Percentiles rank a stretch among this genome's conserved stretches.
phyloP scores from a whole-genome alignment of 2,329 filamentous ascomycete species.

The Fonsecaea monophora region DNA sequence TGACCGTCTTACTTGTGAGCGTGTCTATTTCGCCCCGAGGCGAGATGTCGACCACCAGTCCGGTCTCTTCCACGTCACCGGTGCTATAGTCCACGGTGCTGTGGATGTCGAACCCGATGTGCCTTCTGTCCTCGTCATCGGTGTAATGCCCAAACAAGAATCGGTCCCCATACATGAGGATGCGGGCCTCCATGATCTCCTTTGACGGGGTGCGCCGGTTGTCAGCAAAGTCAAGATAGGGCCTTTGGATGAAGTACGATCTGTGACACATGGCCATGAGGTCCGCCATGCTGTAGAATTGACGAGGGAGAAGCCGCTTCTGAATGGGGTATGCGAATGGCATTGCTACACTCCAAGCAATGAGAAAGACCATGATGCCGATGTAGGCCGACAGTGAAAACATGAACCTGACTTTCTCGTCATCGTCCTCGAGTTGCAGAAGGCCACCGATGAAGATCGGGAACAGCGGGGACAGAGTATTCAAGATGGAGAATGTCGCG shows the following conservation, averaged over 20 bases:
- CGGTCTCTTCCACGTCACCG: conserved; percentile 6
- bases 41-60: conserved; percentile 6
- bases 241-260: conserved; percentile 8
- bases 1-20: not conserved
- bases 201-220: conserved; percentile 16
- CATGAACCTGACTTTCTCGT: conserved; percentile 9
- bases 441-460: conserved; percentile 28
- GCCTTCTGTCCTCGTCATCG: conserved; percentile 12
- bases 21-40: conserved; percentile 9
- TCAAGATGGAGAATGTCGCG: conserved; percentile 16
- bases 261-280: conserved; percentile 24
- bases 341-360: conserved; percentile 3
- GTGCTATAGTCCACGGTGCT: conserved; percentile 4
- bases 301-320: conserved; percentile 21
- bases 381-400: conserved; percentile 27
- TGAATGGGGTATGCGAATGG: conserved; percentile 15
- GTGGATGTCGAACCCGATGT: conserved; percentile 21
- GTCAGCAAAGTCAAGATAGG: conserved; percentile 16
- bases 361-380: conserved; percentile 21
- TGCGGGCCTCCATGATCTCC: conserved; percentile 20
- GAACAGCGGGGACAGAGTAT: conserved; percentile 23
- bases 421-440: conserved; percentile 9
- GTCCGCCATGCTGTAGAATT: conserved; percentile 25
- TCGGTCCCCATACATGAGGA: conserved; percentile 17
- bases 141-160: conserved; percentile 22